phyloP scores from a whole-genome alignment of 2,329 filamentous ascomycete genomes.

The Calycina herbarum region DNA sequence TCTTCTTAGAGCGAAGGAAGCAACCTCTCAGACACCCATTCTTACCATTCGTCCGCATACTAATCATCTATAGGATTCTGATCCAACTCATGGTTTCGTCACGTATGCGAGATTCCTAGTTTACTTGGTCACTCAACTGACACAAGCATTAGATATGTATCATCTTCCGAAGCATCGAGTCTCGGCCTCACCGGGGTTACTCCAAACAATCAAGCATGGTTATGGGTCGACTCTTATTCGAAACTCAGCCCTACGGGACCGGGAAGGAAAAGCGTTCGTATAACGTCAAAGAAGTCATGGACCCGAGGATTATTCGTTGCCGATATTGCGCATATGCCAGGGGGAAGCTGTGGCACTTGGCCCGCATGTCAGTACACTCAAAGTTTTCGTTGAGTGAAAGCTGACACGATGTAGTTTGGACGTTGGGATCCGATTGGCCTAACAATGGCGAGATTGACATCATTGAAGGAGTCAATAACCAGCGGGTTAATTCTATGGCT shows the following conservation, averaged over 20 bases:
- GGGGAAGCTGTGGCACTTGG: constrained; percentile 71
- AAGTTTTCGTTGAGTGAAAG: not conserved
- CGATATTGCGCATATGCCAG: constrained; percentile 71
- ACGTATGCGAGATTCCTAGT: constrained; percentile 53
- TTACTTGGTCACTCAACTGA: constrained; percentile 47
- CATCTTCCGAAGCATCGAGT: constrained; percentile 22
- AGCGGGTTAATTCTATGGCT: constrained; percentile 59
- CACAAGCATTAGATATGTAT: constrained; percentile 55
- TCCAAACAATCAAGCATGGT: constrained; percentile 54
- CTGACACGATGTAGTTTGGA: constrained; percentile 42
- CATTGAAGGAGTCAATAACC: constrained; percentile 54
- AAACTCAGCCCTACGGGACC: constrained; percentile 36
- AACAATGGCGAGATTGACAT: constrained; percentile 62
- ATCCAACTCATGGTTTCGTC: constrained; percentile 70
- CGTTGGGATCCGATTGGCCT: constrained; percentile 59
- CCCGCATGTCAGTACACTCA: constrained; percentile 54
- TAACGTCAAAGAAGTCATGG: constrained; percentile 65
- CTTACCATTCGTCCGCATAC: not conserved
- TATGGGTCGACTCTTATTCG: constrained; percentile 68
- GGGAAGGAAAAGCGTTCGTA: constrained; percentile 63
- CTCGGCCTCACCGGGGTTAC: constrained; percentile 44
- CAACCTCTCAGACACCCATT: not conserved
- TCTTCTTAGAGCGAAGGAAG: too few relatives aligned
- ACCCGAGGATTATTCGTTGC: constrained; percentile 68
- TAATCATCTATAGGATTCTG: constrained; percentile 37